These are phyloP conservation scores for Starmerella bombi DNA, from an alignment of 805 yeast genomes.

Conservation along the genomic window DNA sequence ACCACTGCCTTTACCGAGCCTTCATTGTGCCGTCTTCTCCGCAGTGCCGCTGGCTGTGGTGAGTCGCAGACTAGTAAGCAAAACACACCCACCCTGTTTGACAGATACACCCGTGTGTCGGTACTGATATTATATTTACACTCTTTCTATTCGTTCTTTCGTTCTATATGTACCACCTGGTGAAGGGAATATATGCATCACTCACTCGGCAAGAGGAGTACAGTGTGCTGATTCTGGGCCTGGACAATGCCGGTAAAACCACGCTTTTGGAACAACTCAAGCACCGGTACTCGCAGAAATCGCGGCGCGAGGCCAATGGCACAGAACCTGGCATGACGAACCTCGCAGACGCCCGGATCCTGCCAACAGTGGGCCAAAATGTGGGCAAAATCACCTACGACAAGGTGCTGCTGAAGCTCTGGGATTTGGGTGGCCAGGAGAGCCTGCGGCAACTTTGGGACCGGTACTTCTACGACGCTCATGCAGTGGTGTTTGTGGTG, in stretches of 20 bases:
- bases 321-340: constrained; percentile 11
- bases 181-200: constrained; percentile 44
- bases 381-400: constrained; percentile 33
- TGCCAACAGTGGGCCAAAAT: constrained; percentile 94
- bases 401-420: constrained; percentile 47
- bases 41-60: too few species aligned
- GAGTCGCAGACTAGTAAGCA: too few species aligned
- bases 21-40: too few species aligned
- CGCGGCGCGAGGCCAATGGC: constrained; percentile 26
- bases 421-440: constrained; percentile 97
- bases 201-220: constrained; percentile 55
- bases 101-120: too few species aligned
- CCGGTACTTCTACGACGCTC: constrained; percentile 71
- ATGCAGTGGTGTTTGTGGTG: constrained; percentile 82
- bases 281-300: constrained; percentile 36
- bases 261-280: constrained; percentile 59
- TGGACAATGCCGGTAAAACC: constrained; percentile 95
- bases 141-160: too few species aligned
- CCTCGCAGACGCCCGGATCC: constrained; percentile 35
- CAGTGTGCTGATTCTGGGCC: constrained; percentile 68
- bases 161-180: constrained; percentile 52
- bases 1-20: too few species aligned
- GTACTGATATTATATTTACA: too few species aligned
- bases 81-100: too few species aligned
- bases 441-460: constrained; percentile 77